Evolutionary conservation across 345 rosid species (phyloP).

Genomic region (Viola odorata): DNA sequence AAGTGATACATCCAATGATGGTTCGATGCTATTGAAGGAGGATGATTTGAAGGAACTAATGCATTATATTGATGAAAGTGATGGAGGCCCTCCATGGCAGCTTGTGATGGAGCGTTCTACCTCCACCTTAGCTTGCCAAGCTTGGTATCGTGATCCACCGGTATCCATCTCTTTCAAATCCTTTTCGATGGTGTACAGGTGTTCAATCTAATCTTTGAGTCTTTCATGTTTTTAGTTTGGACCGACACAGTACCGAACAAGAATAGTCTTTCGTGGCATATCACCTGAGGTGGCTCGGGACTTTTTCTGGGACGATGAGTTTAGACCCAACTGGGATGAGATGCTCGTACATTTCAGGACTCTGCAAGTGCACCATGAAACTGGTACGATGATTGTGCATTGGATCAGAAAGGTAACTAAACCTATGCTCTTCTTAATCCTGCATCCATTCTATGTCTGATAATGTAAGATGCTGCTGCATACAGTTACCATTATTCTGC

Average conservation of each 20-base stretch:
- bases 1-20: too few species aligned
- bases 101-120: conserved; percentile 19
- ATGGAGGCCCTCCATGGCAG: conserved; percentile 12
- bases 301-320: conserved; percentile 33
- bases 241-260: conserved; percentile 19
- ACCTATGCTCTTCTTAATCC: background rate
- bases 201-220: background rate
- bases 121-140: conserved; percentile 15
- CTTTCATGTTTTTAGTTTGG: conserved; percentile 3
- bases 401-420: background rate
- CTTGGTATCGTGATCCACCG: conserved; percentile 26
- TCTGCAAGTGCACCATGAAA: conserved; percentile 6
- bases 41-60: conserved; percentile 1
- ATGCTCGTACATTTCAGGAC: conserved; percentile 21
- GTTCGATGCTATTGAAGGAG: background rate
- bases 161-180: conserved; percentile 5
- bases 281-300: conserved; percentile 22
- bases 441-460: background rate
- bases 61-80: background rate
- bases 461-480: background rate
- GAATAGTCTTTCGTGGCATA: conserved; percentile 15
- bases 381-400: conserved; percentile 25
- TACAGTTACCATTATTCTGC: background rate
- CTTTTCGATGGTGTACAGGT: background rate
- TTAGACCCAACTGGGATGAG: conserved; percentile 22